Evolutionary conservation across 129 eudicot genomes (phyloP).

Genomic region (Flaveria linearis): DNA sequence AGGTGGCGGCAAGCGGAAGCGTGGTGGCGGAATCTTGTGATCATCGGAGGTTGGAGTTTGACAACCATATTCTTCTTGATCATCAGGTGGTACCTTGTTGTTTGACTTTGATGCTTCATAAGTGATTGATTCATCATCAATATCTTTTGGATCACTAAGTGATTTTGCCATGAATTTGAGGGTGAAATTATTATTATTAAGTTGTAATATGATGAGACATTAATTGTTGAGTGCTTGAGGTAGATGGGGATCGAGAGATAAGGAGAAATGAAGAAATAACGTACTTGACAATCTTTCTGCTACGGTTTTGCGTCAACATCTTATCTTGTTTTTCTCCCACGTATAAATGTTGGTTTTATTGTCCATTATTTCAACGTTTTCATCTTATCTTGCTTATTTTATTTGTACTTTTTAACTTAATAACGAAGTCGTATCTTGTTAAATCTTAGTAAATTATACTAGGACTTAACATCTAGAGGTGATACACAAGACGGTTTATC

Average conservation of each 20-base stretch:
- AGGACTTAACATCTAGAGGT: no score
- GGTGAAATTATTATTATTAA: background rate
- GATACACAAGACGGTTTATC: no score
- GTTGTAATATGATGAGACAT: background rate
- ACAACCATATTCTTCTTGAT: background rate
- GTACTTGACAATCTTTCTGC: slow-evolving; percentile 27
- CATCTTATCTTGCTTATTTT: background rate
- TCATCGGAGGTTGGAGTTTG: slow-evolving; percentile 38
- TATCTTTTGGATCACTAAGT: background rate
- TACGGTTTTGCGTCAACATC: slow-evolving; percentile 1
- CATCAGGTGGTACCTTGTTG: slow-evolving; percentile 8
- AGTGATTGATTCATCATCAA: slow-evolving; percentile 2
- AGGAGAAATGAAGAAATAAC: background rate
- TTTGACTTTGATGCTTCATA: slow-evolving; percentile 28
- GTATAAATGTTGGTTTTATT: slow-evolving; percentile 7
- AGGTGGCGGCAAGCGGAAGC: slow-evolving; percentile 12
- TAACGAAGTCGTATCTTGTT: background rate
- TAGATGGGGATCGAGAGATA: slow-evolving; percentile 3
- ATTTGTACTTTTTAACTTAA: background rate
- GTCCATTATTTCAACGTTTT: slow-evolving; percentile 6
- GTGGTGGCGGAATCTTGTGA: slow-evolving; percentile 35
- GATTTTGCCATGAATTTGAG: slow-evolving; percentile 22
- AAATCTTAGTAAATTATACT: no score
- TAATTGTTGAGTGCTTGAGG: background rate
- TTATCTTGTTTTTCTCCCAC: slow-evolving; percentile 24